These are phyloP conservation scores for Amylostereum areolatum DNA, from an alignment of 1,284 basidiomycete genomes.

Conservation along the genomic window DNA sequence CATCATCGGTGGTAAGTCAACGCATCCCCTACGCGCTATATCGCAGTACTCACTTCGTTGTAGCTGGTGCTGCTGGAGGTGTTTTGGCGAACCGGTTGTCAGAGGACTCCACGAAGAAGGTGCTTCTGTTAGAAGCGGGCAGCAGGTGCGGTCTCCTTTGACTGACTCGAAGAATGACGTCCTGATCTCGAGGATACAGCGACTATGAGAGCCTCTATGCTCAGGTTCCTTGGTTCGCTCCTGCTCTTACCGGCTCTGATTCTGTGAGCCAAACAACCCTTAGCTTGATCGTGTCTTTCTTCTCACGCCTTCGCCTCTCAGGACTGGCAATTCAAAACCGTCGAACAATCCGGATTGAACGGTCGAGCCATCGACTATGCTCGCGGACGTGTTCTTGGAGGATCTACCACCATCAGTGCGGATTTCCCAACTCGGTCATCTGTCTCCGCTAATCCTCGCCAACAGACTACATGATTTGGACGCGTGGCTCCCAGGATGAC, in stretches of 20 bases:
- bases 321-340: conserved; percentile 28
- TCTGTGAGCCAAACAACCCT: too few species aligned
- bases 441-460: background rate
- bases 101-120: conserved; percentile 1
- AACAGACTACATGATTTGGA: conserved; percentile 22
- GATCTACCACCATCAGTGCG: conserved; percentile 32
- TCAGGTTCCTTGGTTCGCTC: conserved; percentile 1
- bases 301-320: background rate
- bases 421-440: background rate
- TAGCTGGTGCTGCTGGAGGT: conserved; percentile 6
- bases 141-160: conserved; percentile 2
- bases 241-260: background rate
- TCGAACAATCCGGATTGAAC: conserved; percentile 23
- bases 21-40: background rate
- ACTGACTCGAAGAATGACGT: too few species aligned
- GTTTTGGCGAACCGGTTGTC: conserved; percentile 5
- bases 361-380: conserved; percentile 21
- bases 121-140: conserved; percentile 7
- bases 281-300: conserved; percentile 2
- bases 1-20: conserved; percentile 4
- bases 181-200: too few species aligned
- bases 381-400: conserved; percentile 31
- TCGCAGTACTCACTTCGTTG: background rate
- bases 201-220: background rate
- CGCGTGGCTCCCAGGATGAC: conserved; percentile 24